Evolutionary conservation across 2,329 filamentous ascomycete genomes (phyloP).

Genomic region (Cladophialophora yegresii): DNA sequence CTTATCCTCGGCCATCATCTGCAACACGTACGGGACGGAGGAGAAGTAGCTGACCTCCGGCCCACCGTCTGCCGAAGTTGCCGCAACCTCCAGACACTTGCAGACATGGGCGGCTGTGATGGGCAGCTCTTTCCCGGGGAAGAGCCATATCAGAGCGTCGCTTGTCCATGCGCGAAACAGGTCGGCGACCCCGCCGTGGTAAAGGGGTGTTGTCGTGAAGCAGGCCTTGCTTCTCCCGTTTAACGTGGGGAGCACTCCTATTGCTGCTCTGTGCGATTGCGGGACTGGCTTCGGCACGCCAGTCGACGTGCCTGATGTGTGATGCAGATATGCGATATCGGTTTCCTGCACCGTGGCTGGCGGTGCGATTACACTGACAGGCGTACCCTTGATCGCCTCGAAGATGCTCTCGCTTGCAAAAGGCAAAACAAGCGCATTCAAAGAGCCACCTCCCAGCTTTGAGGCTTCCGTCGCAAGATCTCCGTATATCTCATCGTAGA

Average conservation of each 20-base stretch:
- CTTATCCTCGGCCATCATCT: conserved; percentile 53
- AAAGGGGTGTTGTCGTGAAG: conserved; percentile 67
- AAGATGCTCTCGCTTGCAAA: conserved; percentile 16
- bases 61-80: conserved; percentile 35
- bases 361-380: neutral
- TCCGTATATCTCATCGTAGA: conserved; percentile 48
- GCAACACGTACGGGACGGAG: conserved; percentile 61
- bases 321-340: conserved; percentile 60
- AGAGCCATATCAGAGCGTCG: conserved; percentile 62
- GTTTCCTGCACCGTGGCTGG: conserved; percentile 27
- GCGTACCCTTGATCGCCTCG: conserved; percentile 2
- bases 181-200: conserved; percentile 66
- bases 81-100: conserved; percentile 46
- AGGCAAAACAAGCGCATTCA: conserved; percentile 9
- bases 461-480: conserved; percentile 21
- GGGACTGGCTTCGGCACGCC: conserved; percentile 65
- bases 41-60: conserved; percentile 59
- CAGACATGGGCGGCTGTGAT: conserved; percentile 60
- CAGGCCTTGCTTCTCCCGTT: conserved; percentile 49
- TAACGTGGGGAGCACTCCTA: conserved; percentile 58
- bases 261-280: conserved; percentile 58
- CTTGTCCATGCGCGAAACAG: conserved; percentile 64
- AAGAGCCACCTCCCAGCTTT: neutral
- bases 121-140: conserved; percentile 58
- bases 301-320: conserved; percentile 66